Conservation (phyloP, 2,329 filamentous ascomycete genomes). For the Talaromyces atroroseus region DNA sequence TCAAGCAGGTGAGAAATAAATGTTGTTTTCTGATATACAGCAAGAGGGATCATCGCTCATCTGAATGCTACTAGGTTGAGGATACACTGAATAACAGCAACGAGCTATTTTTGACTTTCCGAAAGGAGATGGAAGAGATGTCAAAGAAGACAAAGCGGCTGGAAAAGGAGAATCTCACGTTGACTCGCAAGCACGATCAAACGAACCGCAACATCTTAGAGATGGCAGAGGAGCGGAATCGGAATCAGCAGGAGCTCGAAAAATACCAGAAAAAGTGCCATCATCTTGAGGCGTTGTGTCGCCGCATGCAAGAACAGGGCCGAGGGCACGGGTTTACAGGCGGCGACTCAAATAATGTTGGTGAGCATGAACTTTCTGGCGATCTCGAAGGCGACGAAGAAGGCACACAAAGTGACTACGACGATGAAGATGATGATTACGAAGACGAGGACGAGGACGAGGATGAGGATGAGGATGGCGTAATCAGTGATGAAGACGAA, state of each 20-base stretch:
- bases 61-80: constrained; percentile 64
- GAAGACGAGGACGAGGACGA: constrained; percentile 59
- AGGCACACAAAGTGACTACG: constrained; percentile 47
- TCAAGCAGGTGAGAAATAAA: constrained; percentile 76
- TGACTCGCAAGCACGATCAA: constrained; percentile 88
- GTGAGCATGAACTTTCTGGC: constrained; percentile 12
- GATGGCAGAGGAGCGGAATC: constrained; percentile 89
- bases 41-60: constrained; percentile 9
- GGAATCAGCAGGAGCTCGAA: constrained; percentile 69
- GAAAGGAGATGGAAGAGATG: constrained; percentile 99
- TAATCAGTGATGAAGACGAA: constrained; percentile 52
- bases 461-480: constrained; percentile 60
- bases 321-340: constrained; percentile 65
- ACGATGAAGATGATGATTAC: constrained; percentile 54
- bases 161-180: constrained; percentile 89
- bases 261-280: constrained; percentile 78
- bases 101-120: constrained; percentile 91
- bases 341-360: constrained; percentile 32
- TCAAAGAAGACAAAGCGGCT: constrained; percentile 96
- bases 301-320: constrained; percentile 92
- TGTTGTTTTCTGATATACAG: constrained; percentile 10
- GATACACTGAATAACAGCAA: constrained; percentile 98
- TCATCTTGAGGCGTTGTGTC: constrained; percentile 89
- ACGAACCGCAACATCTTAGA: constrained; percentile 93
- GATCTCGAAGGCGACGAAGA: constrained; percentile 53